Percentiles rank a stretch among this genome's conserved stretches.
Evolutionary conservation across 2,329 filamentous ascomycete species (phyloP).

Genomic region (Aureobasidium sp.): DNA sequence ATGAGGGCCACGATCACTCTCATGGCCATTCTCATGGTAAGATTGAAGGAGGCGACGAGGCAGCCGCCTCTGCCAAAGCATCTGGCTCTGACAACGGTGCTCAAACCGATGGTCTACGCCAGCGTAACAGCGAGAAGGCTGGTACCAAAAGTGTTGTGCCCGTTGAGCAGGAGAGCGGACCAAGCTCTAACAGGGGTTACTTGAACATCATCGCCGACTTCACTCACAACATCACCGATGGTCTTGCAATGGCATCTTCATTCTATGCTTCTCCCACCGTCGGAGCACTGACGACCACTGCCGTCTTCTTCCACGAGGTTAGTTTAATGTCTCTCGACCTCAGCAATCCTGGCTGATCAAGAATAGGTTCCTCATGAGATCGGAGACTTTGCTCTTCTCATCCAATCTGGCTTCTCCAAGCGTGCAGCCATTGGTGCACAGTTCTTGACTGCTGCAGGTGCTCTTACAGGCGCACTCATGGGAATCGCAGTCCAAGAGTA

Average conservation of each 20-base stretch:
- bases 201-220: constrained; percentile 96
- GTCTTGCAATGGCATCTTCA: constrained; percentile 87
- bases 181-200: constrained; percentile 86
- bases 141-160: constrained; percentile 6
- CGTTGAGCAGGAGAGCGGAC: constrained; percentile 21
- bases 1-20: constrained; percentile 61
- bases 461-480: constrained; percentile 82
- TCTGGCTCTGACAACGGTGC: constrained; percentile 14
- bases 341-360: background rate
- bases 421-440: constrained; percentile 89
- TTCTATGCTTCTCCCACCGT: constrained; percentile 98
- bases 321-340: constrained; percentile 28
- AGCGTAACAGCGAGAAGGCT: constrained; percentile 29
- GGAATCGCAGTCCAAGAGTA: constrained; percentile 90
- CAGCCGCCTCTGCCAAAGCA: constrained; percentile 18
- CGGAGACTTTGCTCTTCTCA: constrained; percentile 89
- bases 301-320: constrained; percentile 90
- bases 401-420: constrained; percentile 94
- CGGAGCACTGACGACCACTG: constrained; percentile 89
- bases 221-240: constrained; percentile 98
- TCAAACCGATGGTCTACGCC: constrained; percentile 22
- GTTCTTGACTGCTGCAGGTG: constrained; percentile 86
- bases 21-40: constrained; percentile 50
- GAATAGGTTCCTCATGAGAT: constrained; percentile 73
- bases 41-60: constrained; percentile 22